Percentiles rank a stretch among this genome's conserved stretches.
Conservation (phyloP, 176 grass and related monocot species). For the Musa beccarii region DNA sequence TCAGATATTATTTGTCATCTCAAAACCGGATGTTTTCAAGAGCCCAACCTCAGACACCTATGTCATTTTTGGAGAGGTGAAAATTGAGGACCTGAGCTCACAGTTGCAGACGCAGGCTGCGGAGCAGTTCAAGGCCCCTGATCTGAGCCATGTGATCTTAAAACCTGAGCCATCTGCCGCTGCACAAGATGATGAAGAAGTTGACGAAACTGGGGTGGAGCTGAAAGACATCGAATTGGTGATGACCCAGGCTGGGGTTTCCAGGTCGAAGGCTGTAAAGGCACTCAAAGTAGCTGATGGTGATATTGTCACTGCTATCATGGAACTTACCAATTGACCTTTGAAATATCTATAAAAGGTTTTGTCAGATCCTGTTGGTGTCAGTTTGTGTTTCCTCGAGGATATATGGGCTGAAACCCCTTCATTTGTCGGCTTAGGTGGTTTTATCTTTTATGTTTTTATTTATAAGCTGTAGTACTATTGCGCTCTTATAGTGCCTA, state of each 20-base stretch:
- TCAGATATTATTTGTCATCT: constrained; percentile 9
- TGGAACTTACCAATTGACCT: not conserved
- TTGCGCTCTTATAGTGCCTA: no score
- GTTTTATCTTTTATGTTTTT: no score
- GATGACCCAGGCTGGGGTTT: constrained; percentile 1
- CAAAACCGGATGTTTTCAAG: constrained; percentile 4
- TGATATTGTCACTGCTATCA: constrained; percentile 3
- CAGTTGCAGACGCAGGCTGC: constrained; percentile 1
- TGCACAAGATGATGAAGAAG: not conserved
- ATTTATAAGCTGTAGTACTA: no score
- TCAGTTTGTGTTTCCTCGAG: not conserved
- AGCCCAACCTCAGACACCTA: constrained; percentile 3
- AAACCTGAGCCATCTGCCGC: constrained; percentile 1
- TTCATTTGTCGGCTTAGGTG: not conserved
- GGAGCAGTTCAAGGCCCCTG: not conserved
- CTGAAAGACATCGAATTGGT: constrained; percentile 3
- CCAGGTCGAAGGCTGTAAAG: not conserved
- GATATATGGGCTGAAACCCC: not conserved
- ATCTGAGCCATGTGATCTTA: not conserved
- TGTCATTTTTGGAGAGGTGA: not conserved
- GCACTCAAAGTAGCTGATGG: constrained; percentile 4
- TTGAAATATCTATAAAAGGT: not conserved
- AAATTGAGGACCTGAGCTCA: constrained; percentile 5
- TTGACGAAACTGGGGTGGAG: not conserved
- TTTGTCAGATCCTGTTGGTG: not conserved